phyloP scores from a whole-genome alignment of 495 filamentous ascomycete genomes.

The Penicillium herquei region DNA sequence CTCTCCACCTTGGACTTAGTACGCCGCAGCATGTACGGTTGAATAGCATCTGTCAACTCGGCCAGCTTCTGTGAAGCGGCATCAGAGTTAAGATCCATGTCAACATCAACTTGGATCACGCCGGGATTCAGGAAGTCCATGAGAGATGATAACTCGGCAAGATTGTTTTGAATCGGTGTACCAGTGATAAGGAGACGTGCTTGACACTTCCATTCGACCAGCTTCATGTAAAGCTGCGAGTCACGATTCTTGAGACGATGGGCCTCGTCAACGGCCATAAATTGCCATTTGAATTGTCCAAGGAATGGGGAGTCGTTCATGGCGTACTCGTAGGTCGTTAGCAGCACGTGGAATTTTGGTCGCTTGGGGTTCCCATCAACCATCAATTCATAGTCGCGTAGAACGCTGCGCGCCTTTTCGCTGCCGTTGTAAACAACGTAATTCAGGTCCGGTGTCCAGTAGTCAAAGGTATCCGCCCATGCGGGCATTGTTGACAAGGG shows the following conservation, averaged over 20 bases:
- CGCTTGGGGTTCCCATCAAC: conserved; percentile 77
- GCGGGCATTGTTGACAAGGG: conserved; percentile 94
- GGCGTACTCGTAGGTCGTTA: conserved; percentile 96
- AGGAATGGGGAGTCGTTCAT: conserved; percentile 75
- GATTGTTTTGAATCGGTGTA: conserved; percentile 94
- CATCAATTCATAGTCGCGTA: conserved; percentile 85
- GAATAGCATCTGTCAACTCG: conserved; percentile 71
- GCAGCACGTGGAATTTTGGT: conserved; percentile 89
- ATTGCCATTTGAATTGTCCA: conserved; percentile 91
- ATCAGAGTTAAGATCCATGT: conserved; percentile 76
- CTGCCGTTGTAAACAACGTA: conserved; percentile 96
- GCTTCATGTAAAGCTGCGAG: conserved; percentile 81
- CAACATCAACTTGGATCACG: conserved; percentile 77
- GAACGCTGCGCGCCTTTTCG: conserved; percentile 73
- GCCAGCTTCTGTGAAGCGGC: conserved; percentile 66
- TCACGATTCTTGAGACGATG: conserved; percentile 96
- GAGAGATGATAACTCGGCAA: conserved; percentile 86
- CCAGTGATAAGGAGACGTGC: conserved; percentile 92
- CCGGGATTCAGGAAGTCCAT: conserved; percentile 96
- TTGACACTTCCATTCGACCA: conserved; percentile 80
- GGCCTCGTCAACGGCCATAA: conserved; percentile 92
- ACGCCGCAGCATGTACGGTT: conserved; percentile 91
- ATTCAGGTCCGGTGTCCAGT: conserved; percentile 94
- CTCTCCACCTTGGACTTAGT: conserved; percentile 97
- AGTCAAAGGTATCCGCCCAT: conserved; percentile 96